Conservation (phyloP, 2,329 filamentous ascomycete species). For the Exophiala phaeomuriformis region DNA sequence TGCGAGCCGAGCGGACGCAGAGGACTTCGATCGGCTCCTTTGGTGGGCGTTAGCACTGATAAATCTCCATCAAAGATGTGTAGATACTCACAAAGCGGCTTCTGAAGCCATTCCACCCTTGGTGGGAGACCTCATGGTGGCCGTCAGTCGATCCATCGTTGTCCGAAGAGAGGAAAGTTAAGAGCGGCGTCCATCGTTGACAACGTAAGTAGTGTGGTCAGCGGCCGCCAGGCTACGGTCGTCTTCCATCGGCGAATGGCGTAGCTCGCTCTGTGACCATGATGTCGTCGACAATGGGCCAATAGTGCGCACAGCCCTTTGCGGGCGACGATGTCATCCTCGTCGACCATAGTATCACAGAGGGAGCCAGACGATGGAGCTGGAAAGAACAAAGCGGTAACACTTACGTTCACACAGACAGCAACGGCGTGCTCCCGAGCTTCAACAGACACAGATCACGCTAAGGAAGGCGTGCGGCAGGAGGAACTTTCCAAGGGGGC, state of each 20-base stretch:
- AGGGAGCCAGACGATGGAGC: not conserved
- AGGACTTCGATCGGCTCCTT: not conserved
- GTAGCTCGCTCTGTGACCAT: slow-evolving; percentile 1
- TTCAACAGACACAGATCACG: not conserved
- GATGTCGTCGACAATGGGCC: slow-evolving; percentile 11
- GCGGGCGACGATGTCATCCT: slow-evolving; percentile 6
- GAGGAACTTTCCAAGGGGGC: not conserved
- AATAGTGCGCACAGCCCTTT: slow-evolving; percentile 10
- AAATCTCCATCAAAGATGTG: not conserved
- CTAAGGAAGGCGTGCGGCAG: not conserved
- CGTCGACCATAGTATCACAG: not conserved
- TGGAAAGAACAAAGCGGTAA: not conserved
- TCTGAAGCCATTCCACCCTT: not conserved
- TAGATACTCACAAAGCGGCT: not conserved
- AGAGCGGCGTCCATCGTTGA: not conserved
- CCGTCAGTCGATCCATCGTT: not conserved
- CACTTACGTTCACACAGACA: not conserved
- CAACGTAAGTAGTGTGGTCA: not conserved
- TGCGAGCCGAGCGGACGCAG: slow-evolving; percentile 6
- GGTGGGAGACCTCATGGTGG: slow-evolving; percentile 3
- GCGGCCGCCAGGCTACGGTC: not conserved
- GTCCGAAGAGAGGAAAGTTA: not conserved
- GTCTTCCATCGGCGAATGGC: slow-evolving; percentile 12
- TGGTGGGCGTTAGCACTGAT: not conserved
- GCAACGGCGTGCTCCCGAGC: not conserved